Evolutionary conservation across 2,329 filamentous ascomycete genomes (phyloP).

Genomic region (Aspergillus glaucus): DNA sequence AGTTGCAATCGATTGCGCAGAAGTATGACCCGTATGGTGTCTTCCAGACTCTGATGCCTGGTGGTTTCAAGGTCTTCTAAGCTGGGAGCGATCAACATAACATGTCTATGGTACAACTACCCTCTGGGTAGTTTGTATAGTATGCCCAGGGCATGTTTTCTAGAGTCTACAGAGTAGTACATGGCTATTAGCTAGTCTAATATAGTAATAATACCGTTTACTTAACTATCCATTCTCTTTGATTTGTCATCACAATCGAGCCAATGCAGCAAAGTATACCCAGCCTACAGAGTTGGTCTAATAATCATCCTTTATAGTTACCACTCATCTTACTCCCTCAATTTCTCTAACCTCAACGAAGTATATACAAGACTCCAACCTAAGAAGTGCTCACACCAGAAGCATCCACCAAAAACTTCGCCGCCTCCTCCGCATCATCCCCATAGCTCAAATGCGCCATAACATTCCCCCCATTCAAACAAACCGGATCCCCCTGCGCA

Average conservation of each 20-base stretch:
- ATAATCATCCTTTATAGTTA: neutral
- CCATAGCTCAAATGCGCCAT: conserved; percentile 40
- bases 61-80: conserved; percentile 35
- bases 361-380: neutral
- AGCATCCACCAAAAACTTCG: conserved; percentile 29
- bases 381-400: conserved; percentile 11
- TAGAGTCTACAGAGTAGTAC: no score
- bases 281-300: no score
- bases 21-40: conserved; percentile 34
- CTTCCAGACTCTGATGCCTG: conserved; percentile 33
- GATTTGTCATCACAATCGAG: neutral
- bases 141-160: no score
- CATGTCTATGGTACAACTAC: neutral
- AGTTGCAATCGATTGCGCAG: conserved; percentile 23
- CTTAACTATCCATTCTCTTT: no score
- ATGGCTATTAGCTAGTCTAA: no score
- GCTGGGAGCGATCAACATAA: neutral
- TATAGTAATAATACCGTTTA: no score
- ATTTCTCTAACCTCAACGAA: neutral
- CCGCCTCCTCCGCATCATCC: conserved; percentile 29
- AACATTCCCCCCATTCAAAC: conserved; percentile 39
- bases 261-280: neutral
- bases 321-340: neutral
- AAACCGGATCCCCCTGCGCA: conserved; percentile 47
- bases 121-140: no score